Percentiles rank a stretch among this genome's conserved stretches.
phyloP scores from a whole-genome alignment of 2,329 filamentous ascomycete genomes.

The Hirsutella thompsonii region DNA sequence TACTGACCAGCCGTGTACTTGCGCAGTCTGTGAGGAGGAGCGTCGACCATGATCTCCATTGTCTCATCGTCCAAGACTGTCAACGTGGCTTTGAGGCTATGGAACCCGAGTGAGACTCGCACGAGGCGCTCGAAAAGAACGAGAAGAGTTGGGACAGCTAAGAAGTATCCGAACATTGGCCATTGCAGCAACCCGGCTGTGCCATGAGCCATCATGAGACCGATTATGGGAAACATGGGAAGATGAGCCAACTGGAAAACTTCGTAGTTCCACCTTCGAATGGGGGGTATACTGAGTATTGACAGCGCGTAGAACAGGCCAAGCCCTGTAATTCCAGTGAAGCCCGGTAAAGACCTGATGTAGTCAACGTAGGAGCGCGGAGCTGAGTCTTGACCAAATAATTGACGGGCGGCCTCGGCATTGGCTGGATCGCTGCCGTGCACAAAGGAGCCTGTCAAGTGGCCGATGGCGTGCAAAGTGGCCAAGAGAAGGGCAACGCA shows the following conservation, averaged over 20 bases:
- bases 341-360: slow-evolving; percentile 30
- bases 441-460: slow-evolving; percentile 38
- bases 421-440: slow-evolving; percentile 31
- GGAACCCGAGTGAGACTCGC: slow-evolving; percentile 33
- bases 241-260: slow-evolving; percentile 43
- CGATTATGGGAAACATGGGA: slow-evolving; percentile 46
- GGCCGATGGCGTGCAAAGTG: slow-evolving; percentile 39
- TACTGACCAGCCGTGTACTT: slow-evolving; percentile 44
- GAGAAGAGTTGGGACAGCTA: slow-evolving; percentile 38
- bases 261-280: slow-evolving; percentile 40
- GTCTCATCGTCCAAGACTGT: slow-evolving; percentile 39
- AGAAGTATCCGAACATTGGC: slow-evolving; percentile 44
- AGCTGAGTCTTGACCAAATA: background rate
- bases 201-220: slow-evolving; percentile 41
- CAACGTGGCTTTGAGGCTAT: slow-evolving; percentile 31
- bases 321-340: slow-evolving; percentile 34
- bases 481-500: slow-evolving; percentile 35
- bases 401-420: slow-evolving; percentile 28
- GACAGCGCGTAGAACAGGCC: slow-evolving; percentile 35
- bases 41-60: slow-evolving; percentile 32
- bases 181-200: slow-evolving; percentile 34
- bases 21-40: slow-evolving; percentile 35
- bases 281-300: slow-evolving; percentile 33
- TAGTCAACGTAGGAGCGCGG: background rate
- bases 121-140: slow-evolving; percentile 33